phyloP scores from a whole-genome alignment of 768 basidiomycete genomes.

The Rhodotorula kratochvilovae region DNA sequence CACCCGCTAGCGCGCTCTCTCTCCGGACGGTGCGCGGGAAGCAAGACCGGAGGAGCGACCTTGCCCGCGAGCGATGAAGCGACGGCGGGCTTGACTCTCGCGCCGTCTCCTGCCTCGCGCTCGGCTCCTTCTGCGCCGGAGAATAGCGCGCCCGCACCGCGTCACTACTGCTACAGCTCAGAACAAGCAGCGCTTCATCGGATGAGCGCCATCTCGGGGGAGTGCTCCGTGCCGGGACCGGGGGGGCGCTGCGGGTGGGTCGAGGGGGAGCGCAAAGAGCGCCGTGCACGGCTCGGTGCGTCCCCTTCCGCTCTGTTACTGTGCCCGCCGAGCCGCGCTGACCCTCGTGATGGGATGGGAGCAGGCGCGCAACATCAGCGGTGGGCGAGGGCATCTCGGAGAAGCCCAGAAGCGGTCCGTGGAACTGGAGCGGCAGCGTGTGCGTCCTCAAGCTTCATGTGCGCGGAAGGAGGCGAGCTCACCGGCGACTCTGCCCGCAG shows the following conservation, averaged over 20 bases:
- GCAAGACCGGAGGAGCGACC: neutral
- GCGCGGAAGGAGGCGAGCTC: no score
- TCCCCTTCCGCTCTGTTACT: neutral
- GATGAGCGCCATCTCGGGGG: neutral
- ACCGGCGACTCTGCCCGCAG: constrained; percentile 50
- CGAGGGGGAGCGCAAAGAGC: constrained; percentile 3
- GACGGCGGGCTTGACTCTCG: neutral
- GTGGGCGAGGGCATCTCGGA: neutral
- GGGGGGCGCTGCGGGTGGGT: neutral
- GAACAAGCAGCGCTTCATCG: neutral
- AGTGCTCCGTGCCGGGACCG: neutral
- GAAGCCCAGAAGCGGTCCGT: constrained; percentile 13
- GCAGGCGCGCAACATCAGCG: constrained; percentile 7
- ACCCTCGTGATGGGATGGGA: neutral
- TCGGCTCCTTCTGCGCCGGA: neutral
- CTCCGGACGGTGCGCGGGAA: no score
- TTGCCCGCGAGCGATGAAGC: neutral
- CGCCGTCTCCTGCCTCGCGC: no score
- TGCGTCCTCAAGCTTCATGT: no score
- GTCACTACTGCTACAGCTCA: neutral
- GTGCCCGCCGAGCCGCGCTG: neutral
- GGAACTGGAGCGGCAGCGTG: constrained; percentile 32
- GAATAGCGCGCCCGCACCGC: neutral
- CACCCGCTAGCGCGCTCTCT: no score
- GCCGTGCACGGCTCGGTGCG: constrained; percentile 10